Evolutionary conservation across 1,139 yeast species (phyloP).

Genomic region (Taphrina flavorubra): DNA sequence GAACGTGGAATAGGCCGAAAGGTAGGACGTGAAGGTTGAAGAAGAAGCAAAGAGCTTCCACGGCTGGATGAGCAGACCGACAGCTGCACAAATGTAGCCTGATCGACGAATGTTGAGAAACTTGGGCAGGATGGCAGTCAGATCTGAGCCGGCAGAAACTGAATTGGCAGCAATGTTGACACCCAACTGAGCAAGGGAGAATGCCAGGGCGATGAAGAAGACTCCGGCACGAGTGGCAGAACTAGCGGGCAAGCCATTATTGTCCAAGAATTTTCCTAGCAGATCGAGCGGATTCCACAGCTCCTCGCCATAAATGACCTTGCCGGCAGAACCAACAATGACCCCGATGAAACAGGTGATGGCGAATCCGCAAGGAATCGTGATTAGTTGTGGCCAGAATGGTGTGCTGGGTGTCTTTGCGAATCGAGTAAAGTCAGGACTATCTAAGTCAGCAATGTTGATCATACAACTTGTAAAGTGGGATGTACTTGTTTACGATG

Average conservation of each 20-base stretch:
- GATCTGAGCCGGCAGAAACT: slow-evolving; percentile 87
- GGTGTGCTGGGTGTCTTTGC: slow-evolving; percentile 51
- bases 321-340: slow-evolving; percentile 52
- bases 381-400: slow-evolving; percentile 52
- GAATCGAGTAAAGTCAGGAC: slow-evolving; percentile 54
- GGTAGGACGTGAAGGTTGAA: slow-evolving; percentile 50
- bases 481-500: slow-evolving; percentile 52
- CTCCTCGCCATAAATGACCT: slow-evolving; percentile 51
- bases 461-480: neutral
- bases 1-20: slow-evolving; percentile 53
- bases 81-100: slow-evolving; percentile 63
- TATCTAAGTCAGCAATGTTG: neutral
- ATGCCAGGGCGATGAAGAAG: slow-evolving; percentile 53
- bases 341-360: slow-evolving; percentile 52
- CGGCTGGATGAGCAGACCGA: slow-evolving; percentile 76
- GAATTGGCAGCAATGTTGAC: slow-evolving; percentile 83
- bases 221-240: slow-evolving; percentile 61
- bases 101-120: slow-evolving; percentile 83
- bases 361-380: slow-evolving; percentile 51
- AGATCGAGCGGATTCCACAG: slow-evolving; percentile 54
- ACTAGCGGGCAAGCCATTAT: slow-evolving; percentile 47
- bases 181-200: slow-evolving; percentile 48
- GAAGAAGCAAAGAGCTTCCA: slow-evolving; percentile 72
- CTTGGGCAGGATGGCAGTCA: slow-evolving; percentile 80
- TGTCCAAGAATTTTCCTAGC: slow-evolving; percentile 51